phyloP scores from a whole-genome alignment of 2,329 filamentous ascomycete genomes.

The Fusarium sulawesiense region DNA sequence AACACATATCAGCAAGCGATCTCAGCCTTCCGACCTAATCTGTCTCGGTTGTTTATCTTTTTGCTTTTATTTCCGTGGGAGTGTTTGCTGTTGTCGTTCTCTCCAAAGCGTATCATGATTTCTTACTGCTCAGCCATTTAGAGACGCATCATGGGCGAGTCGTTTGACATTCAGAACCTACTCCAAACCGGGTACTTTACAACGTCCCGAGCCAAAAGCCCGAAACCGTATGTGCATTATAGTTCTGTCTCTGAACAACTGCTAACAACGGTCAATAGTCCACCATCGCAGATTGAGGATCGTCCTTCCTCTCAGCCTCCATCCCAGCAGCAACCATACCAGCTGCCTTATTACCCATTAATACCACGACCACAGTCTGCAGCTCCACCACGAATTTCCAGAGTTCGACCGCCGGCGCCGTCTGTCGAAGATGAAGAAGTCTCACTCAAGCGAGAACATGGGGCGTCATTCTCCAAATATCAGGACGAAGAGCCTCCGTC shows the following conservation, averaged over 20 bases:
- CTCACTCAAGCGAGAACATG: conserved; percentile 71
- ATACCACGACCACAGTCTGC: conserved; percentile 32
- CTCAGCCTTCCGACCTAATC: conserved; percentile 1
- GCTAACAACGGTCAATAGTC: conserved; percentile 36
- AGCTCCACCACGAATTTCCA: conserved; percentile 34
- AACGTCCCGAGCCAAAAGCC: conserved; percentile 56
- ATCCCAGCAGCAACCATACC: conserved; percentile 26
- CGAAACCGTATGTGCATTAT: conserved; percentile 43
- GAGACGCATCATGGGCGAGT: conserved; percentile 56
- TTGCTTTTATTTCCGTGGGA: conserved; percentile 18
- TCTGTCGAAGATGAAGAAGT: conserved; percentile 76
- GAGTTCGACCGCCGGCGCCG: conserved; percentile 68
- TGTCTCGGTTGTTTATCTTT: neutral
- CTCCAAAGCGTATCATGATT: conserved; percentile 43
- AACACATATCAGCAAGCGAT: conserved; percentile 29
- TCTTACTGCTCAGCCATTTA: conserved; percentile 25
- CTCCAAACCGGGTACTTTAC: conserved; percentile 64
- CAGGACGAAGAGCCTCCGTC: conserved; percentile 67
- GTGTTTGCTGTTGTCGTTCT: conserved; percentile 18
- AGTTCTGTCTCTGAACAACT: neutral
- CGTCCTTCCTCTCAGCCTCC: conserved; percentile 33
- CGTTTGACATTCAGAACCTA: conserved; percentile 58
- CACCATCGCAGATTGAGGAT: conserved; percentile 35
- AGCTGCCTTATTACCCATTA: conserved; percentile 36
- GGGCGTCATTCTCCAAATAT: conserved; percentile 46